A percentile compares a stretch with the other conserved stretches of the same genome.
These are phyloP conservation scores for Biscutella laevigata DNA, from an alignment of 441 rosid genomes.

Conservation along the genomic window DNA sequence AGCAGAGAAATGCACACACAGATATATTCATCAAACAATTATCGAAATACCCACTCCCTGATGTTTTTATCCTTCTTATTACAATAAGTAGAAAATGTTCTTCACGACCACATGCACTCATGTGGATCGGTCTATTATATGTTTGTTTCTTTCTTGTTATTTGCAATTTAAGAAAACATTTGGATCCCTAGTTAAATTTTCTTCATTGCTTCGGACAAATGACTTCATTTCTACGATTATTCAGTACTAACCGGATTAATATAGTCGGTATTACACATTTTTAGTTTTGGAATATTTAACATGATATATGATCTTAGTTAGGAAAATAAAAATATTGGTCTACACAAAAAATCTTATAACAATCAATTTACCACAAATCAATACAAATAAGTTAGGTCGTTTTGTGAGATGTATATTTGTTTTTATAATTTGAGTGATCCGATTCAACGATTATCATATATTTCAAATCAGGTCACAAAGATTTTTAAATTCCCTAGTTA, in stretches of 20 bases:
- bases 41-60: slow-evolving; percentile 21
- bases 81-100: slow-evolving; percentile 1
- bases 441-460: too few relatives aligned
- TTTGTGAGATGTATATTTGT: neutral
- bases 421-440: too few relatives aligned
- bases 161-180: slow-evolving; percentile 17
- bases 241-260: too few relatives aligned
- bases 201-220: slow-evolving; percentile 3
- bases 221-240: neutral
- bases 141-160: neutral
- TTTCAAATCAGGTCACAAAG: too few relatives aligned
- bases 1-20: slow-evolving; percentile 2
- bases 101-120: slow-evolving; percentile 30
- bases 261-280: too few relatives aligned
- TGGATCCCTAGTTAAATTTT: slow-evolving; percentile 11
- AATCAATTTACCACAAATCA: neutral
- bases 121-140: slow-evolving; percentile 10
- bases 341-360: neutral
- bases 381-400: slow-evolving; percentile 1
- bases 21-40: slow-evolving; percentile 1
- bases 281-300: neutral
- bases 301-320: neutral
- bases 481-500: too few relatives aligned
- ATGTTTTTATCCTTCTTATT: slow-evolving; percentile 9
- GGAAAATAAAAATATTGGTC: neutral